phyloP scores from a whole-genome alignment of 306 rosid species.

The Lathyrus sativus region DNA sequence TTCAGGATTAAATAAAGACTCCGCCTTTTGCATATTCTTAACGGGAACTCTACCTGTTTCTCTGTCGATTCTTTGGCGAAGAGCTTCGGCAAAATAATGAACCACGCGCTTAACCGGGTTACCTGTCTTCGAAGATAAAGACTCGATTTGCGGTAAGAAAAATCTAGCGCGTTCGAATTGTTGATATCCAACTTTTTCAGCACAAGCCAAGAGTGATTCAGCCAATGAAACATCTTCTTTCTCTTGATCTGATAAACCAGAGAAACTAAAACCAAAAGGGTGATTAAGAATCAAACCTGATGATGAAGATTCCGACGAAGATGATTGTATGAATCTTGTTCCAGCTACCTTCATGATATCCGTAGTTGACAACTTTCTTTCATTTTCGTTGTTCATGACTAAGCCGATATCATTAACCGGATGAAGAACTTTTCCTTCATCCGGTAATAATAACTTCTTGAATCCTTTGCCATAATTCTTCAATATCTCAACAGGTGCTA shows the following conservation, averaged over 20 bases:
- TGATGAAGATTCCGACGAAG: constrained; percentile 32
- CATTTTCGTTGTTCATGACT: not conserved
- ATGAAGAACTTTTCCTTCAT: constrained; percentile 40
- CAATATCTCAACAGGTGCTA: constrained; percentile 58
- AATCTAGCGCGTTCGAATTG: constrained; percentile 54
- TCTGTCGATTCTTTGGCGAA: constrained; percentile 52
- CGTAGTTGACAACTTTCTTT: constrained; percentile 53
- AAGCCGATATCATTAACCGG: constrained; percentile 17
- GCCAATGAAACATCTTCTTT: constrained; percentile 55
- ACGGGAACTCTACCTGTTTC: constrained; percentile 53
- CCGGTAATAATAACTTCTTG: constrained; percentile 34
- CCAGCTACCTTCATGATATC: constrained; percentile 67
- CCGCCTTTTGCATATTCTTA: constrained; percentile 8
- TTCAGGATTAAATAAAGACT: constrained; percentile 40
- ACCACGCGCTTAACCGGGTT: constrained; percentile 55
- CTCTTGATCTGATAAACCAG: constrained; percentile 53
- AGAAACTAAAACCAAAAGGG: constrained; percentile 51
- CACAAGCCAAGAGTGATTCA: constrained; percentile 60
- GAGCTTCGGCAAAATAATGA: constrained; percentile 58
- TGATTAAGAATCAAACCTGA: constrained; percentile 37
- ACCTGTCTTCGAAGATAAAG: constrained; percentile 45
- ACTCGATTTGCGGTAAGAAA: constrained; percentile 46
- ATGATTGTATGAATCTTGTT: constrained; percentile 62
- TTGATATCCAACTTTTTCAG: constrained; percentile 62
- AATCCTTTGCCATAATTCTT: constrained; percentile 50